Conservation (phyloP, 108 stramenopile species). For the Cyclostephanos tholiformis region DNA sequence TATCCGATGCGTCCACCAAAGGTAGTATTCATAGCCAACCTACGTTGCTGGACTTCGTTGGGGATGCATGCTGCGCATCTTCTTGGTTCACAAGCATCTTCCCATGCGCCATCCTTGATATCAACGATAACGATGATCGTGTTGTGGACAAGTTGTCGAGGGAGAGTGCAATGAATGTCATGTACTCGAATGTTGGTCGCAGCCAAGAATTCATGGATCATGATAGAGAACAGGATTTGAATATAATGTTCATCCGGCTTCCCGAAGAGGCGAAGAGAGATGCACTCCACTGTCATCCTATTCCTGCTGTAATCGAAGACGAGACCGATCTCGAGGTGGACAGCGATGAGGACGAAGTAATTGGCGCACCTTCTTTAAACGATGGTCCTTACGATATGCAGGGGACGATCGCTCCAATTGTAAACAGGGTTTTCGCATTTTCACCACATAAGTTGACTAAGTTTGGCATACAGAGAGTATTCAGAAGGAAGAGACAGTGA, state of each 20-base stretch:
- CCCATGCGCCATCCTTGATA: conserved; percentile 45
- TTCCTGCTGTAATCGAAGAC: too few species aligned
- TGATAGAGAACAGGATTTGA: neutral
- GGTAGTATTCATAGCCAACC: conserved; percentile 27
- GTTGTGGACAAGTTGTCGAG: conserved; percentile 30
- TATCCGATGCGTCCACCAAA: conserved; percentile 32
- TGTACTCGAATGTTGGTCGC: conserved; percentile 20
- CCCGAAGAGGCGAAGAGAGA: neutral
- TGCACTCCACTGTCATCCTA: too few species aligned
- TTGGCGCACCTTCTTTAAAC: neutral
- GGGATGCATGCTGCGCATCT: conserved; percentile 31
- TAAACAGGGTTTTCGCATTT: neutral
- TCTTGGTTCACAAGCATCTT: conserved; percentile 48
- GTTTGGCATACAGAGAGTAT: conserved; percentile 1
- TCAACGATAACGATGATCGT: conserved; percentile 33
- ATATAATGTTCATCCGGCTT: neutral
- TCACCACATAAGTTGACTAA: neutral
- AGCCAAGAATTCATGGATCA: neutral
- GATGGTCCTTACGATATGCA: neutral
- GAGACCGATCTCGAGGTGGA: too few species aligned
- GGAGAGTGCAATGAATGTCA: conserved; percentile 46
- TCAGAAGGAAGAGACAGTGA: neutral
- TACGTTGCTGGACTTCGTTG: conserved; percentile 38
- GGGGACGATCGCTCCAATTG: neutral
- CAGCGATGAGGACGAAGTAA: conserved; percentile 5